These are phyloP conservation scores for Taxillus chinensis DNA, from an alignment of 164 flowering plant species.

Conservation along the genomic window DNA sequence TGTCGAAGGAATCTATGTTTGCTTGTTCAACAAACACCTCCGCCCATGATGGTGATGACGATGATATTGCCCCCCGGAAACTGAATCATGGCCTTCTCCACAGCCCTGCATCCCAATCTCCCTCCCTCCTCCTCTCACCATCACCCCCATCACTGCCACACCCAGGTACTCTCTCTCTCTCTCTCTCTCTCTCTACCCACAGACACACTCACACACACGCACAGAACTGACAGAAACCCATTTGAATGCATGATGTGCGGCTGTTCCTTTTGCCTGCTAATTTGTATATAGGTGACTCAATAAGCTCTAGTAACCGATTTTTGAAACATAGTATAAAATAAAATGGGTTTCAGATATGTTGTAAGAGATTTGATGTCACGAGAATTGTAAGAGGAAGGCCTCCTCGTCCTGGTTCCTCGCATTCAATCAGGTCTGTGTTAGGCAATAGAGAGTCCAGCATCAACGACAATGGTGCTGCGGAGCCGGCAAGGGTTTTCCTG, in stretches of 20 bases:
- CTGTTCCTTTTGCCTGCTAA: too few relatives aligned
- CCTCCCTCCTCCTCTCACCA: slow-evolving; percentile 12
- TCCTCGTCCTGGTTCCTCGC: slow-evolving; percentile 6
- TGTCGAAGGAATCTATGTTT: too few relatives aligned
- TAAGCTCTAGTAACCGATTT: too few relatives aligned
- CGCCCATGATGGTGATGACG: too few relatives aligned
- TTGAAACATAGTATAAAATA: too few relatives aligned
- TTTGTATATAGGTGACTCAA: too few relatives aligned
- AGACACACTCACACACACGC: too few relatives aligned
- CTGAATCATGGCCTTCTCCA: slow-evolving; percentile 23
- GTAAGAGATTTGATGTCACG: slow-evolving; percentile 13
- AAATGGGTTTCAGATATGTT: too few relatives aligned
- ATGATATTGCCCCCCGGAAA: slow-evolving; percentile 3
- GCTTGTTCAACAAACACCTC: too few relatives aligned
- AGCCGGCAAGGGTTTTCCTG: slow-evolving; percentile 61
- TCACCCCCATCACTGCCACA: slow-evolving; percentile 3
- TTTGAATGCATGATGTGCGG: too few relatives aligned
- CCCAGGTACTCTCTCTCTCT: slow-evolving; percentile 16
- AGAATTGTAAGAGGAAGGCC: slow-evolving; percentile 12
- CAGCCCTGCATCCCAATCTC: slow-evolving; percentile 18
- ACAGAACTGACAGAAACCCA: too few relatives aligned
- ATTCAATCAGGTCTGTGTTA: slow-evolving; percentile 27
- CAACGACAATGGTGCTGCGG: slow-evolving; percentile 47
- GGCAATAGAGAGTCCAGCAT: slow-evolving; percentile 26
- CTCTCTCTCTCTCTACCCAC: neutral